phyloP scores from a whole-genome alignment of 495 filamentous ascomycete genomes.

The Aspergillus sclerotiicarbonarius region DNA sequence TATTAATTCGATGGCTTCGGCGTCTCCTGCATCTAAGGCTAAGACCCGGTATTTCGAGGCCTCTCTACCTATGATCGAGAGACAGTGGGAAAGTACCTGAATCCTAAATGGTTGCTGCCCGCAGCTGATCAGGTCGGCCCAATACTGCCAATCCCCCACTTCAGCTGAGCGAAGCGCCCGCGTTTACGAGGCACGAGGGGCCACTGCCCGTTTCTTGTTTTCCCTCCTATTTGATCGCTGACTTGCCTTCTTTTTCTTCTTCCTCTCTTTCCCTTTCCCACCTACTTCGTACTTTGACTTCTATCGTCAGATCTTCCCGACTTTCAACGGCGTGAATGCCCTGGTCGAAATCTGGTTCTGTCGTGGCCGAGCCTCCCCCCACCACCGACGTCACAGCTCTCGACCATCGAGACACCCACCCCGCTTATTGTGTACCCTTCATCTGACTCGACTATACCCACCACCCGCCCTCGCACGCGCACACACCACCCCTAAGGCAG shows the following conservation, averaged over 20 bases:
- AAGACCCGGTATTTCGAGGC: too few species aligned
- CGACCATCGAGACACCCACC: background rate
- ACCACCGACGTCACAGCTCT: background rate
- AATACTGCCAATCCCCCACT: conserved; percentile 14
- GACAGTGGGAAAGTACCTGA: background rate
- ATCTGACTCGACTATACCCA: background rate
- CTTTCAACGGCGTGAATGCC: background rate
- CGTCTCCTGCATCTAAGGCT: background rate
- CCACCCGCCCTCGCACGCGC: background rate
- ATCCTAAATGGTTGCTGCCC: background rate
- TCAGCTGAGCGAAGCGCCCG: conserved; percentile 12
- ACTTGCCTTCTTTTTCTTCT: conserved; percentile 7
- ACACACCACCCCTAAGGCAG: background rate
- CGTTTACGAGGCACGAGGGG: conserved; percentile 11
- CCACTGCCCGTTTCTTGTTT: background rate
- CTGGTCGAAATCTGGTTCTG: background rate
- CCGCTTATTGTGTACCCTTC: background rate
- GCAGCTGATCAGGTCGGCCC: conserved; percentile 9
- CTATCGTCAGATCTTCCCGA: conserved; percentile 4
- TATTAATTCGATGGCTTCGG: background rate
- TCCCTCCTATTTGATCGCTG: background rate
- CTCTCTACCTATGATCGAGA: background rate
- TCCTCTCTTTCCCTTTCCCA: conserved; percentile 13
- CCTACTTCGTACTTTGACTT: conserved; percentile 12
- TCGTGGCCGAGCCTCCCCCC: background rate